Base-by-base conservation (phyloP, 306 rosid species). In the Adenanthera pavonina region DNA sequence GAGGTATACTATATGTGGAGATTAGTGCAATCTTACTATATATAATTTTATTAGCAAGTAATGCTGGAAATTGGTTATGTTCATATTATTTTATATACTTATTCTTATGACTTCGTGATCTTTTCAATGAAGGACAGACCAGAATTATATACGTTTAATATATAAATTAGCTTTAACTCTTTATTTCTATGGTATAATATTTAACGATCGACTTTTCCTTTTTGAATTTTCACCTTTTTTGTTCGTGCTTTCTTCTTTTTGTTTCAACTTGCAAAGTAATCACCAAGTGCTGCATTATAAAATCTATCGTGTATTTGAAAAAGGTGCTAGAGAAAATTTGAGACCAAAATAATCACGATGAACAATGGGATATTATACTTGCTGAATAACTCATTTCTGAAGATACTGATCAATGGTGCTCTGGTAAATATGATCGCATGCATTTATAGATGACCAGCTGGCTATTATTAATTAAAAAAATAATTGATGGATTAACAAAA, bases 91-190 rank as follows among this genome's bases (percentile, higher is more conserved):
- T 34, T 64, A 64, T 6, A 14, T 64, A 15, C 69, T 5, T 35
- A 4, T 64, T 64, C 8, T 8, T 59, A n/a, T n/a, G n/a, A n/a
- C 7, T 15, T 34, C 38, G 40, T 64, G 10, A 13, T 12, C 48
- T 69, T 74, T 76, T 66, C 57, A 57, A 48, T 69, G 36, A 76
- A 17, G 73, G 85, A 59, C 51, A 76, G 5, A 7, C 30, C 38
- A 56, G 7, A 25, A 20, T 59, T 72, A 12, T 35, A 30, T 20
- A n/a, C n/a, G n/a, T n/a, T n/a, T n/a, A n/a, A n/a, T n/a, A n/a
- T n/a, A n/a, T n/a, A n/a, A n/a, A 8, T 46, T 46, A 46, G 49
- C 49, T 46, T 46, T 46, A 7, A 46, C 1, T 10, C 49, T 46
- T 46, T 13, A 46, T 13, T 8, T 46, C 12, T 46, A 0, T 8